These are phyloP conservation scores for Eustoma russellianum DNA, from an alignment of 257 asterid species.

Conservation along the genomic window DNA sequence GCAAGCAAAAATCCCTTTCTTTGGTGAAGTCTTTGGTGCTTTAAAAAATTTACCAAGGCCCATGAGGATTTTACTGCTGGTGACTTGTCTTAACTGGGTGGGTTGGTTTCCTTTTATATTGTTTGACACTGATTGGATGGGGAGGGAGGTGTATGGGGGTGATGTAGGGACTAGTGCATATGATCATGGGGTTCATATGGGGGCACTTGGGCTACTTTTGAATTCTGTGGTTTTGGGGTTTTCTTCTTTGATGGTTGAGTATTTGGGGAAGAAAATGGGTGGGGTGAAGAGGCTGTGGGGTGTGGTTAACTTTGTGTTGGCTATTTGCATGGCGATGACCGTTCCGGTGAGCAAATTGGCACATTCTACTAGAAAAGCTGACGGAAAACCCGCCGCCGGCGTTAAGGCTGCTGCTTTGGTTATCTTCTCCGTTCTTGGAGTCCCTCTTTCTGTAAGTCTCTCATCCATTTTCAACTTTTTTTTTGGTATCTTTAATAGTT, in stretches of 20 bases:
- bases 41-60: conserved; percentile 16
- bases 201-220: conserved; percentile 66
- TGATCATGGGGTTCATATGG: conserved; percentile 66
- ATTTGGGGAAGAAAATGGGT: conserved; percentile 32
- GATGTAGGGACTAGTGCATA: conserved; percentile 5
- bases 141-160: conserved; percentile 26
- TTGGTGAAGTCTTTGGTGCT: conserved; percentile 16
- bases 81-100: conserved; percentile 21
- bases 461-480: too few species aligned
- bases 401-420: conserved; percentile 54
- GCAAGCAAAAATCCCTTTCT: conserved; percentile 1
- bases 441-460: conserved; percentile 66
- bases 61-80: conserved; percentile 24
- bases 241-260: conserved; percentile 49
- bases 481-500: too few species aligned
- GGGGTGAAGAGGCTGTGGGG: conserved; percentile 77
- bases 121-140: conserved; percentile 33
- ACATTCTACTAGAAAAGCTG: conserved; percentile 26
- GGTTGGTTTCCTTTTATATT: conserved; percentile 30
- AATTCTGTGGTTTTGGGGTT: conserved; percentile 63
- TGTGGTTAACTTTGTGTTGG: conserved; percentile 51
- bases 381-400: conserved; percentile 32
- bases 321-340: conserved; percentile 55
- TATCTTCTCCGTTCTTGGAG: conserved; percentile 65
- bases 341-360: conserved; percentile 65